A percentile compares a stretch with the other conserved stretches of the same genome.
phyloP scores from a whole-genome alignment of 257 asterid species.

The Fraxinus quadrangulata region DNA sequence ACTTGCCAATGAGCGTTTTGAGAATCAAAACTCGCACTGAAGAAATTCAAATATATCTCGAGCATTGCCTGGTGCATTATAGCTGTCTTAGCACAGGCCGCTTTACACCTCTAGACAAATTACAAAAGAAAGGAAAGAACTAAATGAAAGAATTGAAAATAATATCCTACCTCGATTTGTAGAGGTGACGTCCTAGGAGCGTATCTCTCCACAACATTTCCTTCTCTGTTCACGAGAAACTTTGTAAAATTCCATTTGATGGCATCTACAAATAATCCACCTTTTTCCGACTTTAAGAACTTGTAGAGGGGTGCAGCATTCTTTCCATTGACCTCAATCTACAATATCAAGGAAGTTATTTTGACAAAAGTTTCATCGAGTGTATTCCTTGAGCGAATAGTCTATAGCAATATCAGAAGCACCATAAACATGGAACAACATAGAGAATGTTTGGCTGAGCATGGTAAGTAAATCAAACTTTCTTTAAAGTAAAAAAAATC shows the following conservation, averaged over 20 bases:
- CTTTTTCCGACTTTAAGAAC: slow-evolving; percentile 73
- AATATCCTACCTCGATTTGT: slow-evolving; percentile 57
- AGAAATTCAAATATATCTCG: neutral
- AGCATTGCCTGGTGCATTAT: neutral
- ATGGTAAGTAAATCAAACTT: too few relatives aligned
- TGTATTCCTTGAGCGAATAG: neutral
- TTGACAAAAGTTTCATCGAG: neutral
- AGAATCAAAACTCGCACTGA: neutral
- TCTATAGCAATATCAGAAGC: neutral
- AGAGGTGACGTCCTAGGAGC: slow-evolving; percentile 75
- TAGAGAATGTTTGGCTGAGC: neutral
- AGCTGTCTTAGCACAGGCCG: neutral
- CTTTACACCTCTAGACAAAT: neutral
- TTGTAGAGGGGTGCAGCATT: slow-evolving; percentile 70
- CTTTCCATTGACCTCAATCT: slow-evolving; percentile 84
- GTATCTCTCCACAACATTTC: slow-evolving; percentile 73
- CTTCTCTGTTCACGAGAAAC: slow-evolving; percentile 73
- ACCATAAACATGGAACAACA: neutral
- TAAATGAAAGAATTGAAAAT: slow-evolving; percentile 2
- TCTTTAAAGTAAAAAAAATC: too few relatives aligned
- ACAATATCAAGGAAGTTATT: slow-evolving; percentile 1
- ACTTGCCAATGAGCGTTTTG: neutral
- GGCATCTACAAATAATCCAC: slow-evolving; percentile 60
- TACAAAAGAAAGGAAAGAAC: neutral
- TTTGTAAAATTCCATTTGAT: slow-evolving; percentile 91